Evolutionary conservation across 768 basidiomycete genomes (phyloP), one percentile per base, ranked within the genome.

Genomic region (Podaxis sp.): DNA sequence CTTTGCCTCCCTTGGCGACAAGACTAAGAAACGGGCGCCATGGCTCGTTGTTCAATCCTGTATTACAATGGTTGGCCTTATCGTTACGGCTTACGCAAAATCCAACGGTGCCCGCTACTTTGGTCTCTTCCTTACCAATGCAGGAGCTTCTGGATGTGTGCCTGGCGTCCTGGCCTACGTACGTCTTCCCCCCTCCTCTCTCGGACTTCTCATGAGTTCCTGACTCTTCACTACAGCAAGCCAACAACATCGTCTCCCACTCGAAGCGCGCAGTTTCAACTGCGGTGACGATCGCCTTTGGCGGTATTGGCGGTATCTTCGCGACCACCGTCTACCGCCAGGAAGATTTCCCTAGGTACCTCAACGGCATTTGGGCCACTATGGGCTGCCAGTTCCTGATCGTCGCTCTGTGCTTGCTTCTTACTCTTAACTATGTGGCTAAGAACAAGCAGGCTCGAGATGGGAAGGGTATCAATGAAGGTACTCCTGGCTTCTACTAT

Each of bases 131-230:
- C 66, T 80, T 9, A 67, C 69, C 15, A 72, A 73, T 49, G 73
- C 69, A 5, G 79, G 79, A 52, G 72, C 75, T 22, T 72, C 76
- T 3, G 71, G 75, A 8, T 72, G 71, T 63, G 69, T 79, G 22
- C 77, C 79, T 17, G 72, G 73, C 28, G 67, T 79, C 46, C 66
- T 80, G 8, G 77, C 77, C 57, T 79, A 79, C 64, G 76, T 78
- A 11, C 67, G 77, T 72, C 38, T 30, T 40, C 15, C 40, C 28
- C 17, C 4, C 22, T 19, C 19, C 5, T 13, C 44, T 46, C 3
- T 19, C 17, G 44, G 19, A 17, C 4, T 46, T 46, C 2, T 46
- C 7, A 19, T 22, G 17, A 6, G 44, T 46, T 19, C 44, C 44
- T 46, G 44, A 15, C 22, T 26, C 52, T 7, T 39, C 8, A 12